Conservation (phyloP, 352 stramenopile species). For the Peronospora farinosa region DNA sequence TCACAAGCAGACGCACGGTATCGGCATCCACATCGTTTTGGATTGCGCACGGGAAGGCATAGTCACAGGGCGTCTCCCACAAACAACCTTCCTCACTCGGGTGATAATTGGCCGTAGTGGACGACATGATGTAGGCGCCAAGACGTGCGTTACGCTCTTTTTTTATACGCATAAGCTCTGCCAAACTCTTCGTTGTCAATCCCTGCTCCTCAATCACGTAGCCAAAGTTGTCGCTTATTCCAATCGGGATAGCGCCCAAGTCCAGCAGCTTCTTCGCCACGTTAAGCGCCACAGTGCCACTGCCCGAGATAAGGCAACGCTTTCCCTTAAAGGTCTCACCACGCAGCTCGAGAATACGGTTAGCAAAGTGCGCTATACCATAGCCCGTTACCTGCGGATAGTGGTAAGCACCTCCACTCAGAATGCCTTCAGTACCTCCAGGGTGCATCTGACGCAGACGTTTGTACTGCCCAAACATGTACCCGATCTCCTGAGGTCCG, state of each 20-base stretch:
- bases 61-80: constrained; percentile 91
- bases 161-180: constrained; percentile 78
- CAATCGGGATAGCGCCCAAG: constrained; percentile 93
- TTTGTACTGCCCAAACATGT: constrained; percentile 98
- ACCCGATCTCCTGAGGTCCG: constrained; percentile 91
- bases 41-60: constrained; percentile 94
- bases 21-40: constrained; percentile 90
- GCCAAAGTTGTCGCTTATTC: constrained; percentile 93
- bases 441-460: constrained; percentile 85
- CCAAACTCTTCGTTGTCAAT: constrained; percentile 62
- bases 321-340: constrained; percentile 93
- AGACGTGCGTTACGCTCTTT: constrained; percentile 72
- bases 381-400: constrained; percentile 91
- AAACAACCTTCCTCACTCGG: constrained; percentile 64
- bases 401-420: constrained; percentile 85
- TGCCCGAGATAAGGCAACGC: constrained; percentile 93
- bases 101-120: constrained; percentile 83
- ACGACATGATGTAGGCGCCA: constrained; percentile 86
- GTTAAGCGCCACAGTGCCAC: constrained; percentile 90
- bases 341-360: constrained; percentile 88
- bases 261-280: constrained; percentile 93
- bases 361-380: constrained; percentile 93
- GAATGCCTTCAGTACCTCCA: constrained; percentile 75
- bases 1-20: constrained; percentile 61
- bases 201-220: constrained; percentile 93